Percentiles rank a stretch among this genome's conserved stretches.
Conservation (phyloP, 2,329 filamentous ascomycete species). For the Ascochyta clinopodiicola region DNA sequence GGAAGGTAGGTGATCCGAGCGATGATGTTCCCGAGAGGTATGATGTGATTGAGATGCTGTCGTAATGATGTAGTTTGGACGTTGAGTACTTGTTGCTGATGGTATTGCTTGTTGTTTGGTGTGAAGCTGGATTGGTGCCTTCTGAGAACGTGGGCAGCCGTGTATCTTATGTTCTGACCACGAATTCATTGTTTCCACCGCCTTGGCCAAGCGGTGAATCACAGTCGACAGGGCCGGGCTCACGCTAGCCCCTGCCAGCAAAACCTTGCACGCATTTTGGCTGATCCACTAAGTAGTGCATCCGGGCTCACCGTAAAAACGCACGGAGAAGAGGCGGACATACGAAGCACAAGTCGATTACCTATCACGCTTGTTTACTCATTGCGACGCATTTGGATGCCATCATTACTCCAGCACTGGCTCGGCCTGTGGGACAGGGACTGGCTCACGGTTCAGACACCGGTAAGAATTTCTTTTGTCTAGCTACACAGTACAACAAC, state of each 20-base stretch:
- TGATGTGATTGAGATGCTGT: conserved; percentile 17
- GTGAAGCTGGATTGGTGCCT: conserved; percentile 22
- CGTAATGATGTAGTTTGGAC: conserved; percentile 12
- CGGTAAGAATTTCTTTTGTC: not conserved
- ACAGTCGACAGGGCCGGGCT: conserved; percentile 26
- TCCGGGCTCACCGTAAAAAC: conserved; percentile 8
- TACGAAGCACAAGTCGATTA: conserved; percentile 13
- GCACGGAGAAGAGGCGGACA: conserved; percentile 20
- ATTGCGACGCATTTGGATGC: conserved; percentile 21
- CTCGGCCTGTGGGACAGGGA: not conserved
- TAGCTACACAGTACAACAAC: not conserved
- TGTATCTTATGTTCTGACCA: conserved; percentile 42
- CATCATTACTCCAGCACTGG: conserved; percentile 16
- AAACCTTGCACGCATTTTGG: conserved; percentile 17
- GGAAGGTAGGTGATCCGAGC: conserved; percentile 46
- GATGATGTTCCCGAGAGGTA: conserved; percentile 16
- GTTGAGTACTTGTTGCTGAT: not conserved
- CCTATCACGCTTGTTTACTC: conserved; percentile 26
- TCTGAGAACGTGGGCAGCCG: conserved; percentile 26
- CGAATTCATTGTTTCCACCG: conserved; percentile 27
- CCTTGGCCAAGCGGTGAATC: conserved; percentile 37
- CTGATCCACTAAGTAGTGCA: conserved; percentile 11
- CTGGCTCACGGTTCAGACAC: conserved; percentile 6
- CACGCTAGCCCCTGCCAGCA: conserved; percentile 17
- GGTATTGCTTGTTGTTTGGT: conserved; percentile 11